These are phyloP conservation scores for Rhizopogon rudus DNA, from an alignment of 768 basidiomycete species.

Conservation along the genomic window DNA sequence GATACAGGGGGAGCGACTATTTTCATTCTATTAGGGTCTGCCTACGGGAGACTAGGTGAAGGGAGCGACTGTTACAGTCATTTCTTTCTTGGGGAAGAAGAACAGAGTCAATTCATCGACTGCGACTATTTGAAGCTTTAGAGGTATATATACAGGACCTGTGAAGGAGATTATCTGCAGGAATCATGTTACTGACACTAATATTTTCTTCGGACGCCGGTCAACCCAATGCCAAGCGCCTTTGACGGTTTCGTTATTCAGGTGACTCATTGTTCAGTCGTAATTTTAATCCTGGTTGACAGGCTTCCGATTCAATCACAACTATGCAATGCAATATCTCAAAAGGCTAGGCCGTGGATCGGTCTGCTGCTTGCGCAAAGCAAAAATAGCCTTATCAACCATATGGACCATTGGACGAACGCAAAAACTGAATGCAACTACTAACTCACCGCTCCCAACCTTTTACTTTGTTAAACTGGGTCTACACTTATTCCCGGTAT, in stretches of 20 bases:
- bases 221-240: neutral
- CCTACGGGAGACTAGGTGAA: too few species aligned
- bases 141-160: too few species aligned
- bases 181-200: neutral
- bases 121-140: too few species aligned
- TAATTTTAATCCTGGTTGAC: neutral
- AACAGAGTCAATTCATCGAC: too few species aligned
- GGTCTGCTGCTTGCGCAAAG: neutral
- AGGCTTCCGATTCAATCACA: neutral
- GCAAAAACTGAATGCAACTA: neutral
- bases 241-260: neutral
- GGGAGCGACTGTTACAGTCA: too few species aligned
- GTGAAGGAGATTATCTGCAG: neutral
- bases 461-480: neutral
- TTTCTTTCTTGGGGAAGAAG: too few species aligned
- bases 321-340: neutral
- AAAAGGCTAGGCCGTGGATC: neutral
- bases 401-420: neutral
- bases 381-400: conserved; percentile 8
- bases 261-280: too few species aligned
- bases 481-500: neutral
- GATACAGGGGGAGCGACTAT: too few species aligned
- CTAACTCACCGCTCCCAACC: neutral
- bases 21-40: too few species aligned
- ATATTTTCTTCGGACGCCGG: neutral